Evolutionary conservation across 75 land plant genomes (phyloP).

Genomic region (Pinus tabuliformis): DNA sequence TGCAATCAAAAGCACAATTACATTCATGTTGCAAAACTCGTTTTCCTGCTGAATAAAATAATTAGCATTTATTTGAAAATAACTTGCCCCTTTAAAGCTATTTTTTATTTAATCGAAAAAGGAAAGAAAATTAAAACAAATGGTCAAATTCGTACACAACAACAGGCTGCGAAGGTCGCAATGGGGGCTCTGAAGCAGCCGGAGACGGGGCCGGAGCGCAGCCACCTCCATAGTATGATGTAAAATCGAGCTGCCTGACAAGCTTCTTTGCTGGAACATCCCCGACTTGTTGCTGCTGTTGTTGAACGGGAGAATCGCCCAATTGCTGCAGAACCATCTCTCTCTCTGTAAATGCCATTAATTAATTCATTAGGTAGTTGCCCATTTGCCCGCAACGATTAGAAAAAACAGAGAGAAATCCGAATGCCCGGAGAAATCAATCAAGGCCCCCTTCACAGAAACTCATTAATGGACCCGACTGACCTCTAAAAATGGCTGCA

Average conservation of each 20-base stretch:
- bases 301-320: not conserved
- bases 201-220: not conserved
- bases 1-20: too few relatives aligned
- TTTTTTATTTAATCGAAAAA: too few relatives aligned
- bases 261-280: constrained; percentile 55
- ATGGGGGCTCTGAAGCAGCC: not conserved
- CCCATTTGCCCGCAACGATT: not conserved
- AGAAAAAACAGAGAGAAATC: not conserved
- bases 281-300: constrained; percentile 12
- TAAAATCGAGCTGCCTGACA: constrained; percentile 70
- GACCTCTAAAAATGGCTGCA: not conserved
- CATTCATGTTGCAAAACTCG: too few relatives aligned
- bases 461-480: too few relatives aligned
- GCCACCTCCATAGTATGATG: constrained; percentile 14
- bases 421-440: not conserved
- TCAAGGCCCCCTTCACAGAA: not conserved
- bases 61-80: too few relatives aligned
- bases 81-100: not conserved
- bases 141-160: not conserved
- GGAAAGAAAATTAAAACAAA: not conserved
- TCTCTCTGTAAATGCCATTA: not conserved
- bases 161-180: not conserved
- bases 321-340: constrained; percentile 3
- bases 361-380: not conserved
- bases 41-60: too few relatives aligned